Conservation (phyloP, 2,329 filamentous ascomycete genomes). For the Apiospora sp. region DNA sequence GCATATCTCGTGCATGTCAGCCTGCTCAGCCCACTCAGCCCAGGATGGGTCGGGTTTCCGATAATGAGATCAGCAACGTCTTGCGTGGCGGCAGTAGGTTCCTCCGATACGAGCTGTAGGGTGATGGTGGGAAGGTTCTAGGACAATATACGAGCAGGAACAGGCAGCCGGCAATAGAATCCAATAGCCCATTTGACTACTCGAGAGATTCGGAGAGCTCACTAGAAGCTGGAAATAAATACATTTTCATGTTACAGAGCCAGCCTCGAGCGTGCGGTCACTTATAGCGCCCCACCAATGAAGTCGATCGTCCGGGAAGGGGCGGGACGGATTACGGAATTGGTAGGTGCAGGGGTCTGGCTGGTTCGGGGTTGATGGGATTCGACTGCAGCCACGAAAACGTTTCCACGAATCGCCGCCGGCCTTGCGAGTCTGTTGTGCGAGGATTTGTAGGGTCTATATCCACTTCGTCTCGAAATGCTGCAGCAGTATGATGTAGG, state of each 20-base stretch:
- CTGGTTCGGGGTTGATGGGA: not conserved
- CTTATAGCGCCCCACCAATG: not conserved
- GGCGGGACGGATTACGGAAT: not conserved
- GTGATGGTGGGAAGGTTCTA: not conserved
- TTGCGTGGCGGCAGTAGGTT: not conserved
- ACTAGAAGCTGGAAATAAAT: not conserved
- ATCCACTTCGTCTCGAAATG: not conserved
- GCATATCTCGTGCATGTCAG: not conserved
- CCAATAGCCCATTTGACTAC: not conserved
- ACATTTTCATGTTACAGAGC: not conserved
- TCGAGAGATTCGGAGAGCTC: not conserved
- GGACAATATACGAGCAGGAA: not conserved
- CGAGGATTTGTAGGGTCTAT: not conserved
- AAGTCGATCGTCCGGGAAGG: not conserved
- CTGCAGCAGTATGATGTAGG: not conserved
- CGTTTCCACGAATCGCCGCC: not conserved
- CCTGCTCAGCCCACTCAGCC: not conserved
- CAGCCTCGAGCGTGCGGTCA: not conserved
- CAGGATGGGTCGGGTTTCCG: not conserved
- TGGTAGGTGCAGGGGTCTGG: not conserved
- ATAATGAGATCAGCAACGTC: not conserved
- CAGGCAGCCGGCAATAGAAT: not conserved
- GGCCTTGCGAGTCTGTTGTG: not conserved
- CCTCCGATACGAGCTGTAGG: not conserved
- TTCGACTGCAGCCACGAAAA: not conserved